These are phyloP conservation scores for Fusarium mexicanum DNA, from an alignment of 2,329 filamentous ascomycete genomes.

Conservation along the genomic window DNA sequence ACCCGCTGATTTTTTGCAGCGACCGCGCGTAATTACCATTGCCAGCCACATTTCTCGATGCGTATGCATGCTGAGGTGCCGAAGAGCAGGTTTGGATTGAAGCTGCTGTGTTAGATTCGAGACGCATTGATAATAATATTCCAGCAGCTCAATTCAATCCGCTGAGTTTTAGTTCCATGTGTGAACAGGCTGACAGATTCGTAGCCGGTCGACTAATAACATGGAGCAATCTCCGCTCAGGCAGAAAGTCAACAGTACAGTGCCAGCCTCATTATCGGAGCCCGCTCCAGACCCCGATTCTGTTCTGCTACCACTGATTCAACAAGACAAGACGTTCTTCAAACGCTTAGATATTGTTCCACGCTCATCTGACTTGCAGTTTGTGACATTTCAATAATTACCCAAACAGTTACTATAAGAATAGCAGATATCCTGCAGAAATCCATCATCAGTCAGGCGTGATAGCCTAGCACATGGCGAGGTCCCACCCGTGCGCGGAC, in stretches of 20 bases:
- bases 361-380: not conserved
- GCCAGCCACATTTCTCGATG: constrained; percentile 23
- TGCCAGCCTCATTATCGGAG: constrained; percentile 8
- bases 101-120: not conserved
- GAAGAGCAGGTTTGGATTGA: not conserved
- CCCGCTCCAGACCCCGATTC: not conserved
- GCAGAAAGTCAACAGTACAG: not conserved
- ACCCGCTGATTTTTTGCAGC: constrained; percentile 25
- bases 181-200: not conserved
- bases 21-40: constrained; percentile 9
- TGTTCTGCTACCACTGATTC: not conserved
- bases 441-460: constrained; percentile 2
- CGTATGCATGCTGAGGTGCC: not conserved
- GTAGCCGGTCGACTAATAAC: not conserved
- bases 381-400: not conserved
- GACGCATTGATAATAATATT: not conserved
- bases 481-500: constrained; percentile 30
- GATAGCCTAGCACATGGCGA: constrained; percentile 25
- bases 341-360: not conserved
- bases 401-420: not conserved
- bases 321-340: not conserved
- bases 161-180: constrained; percentile 10
- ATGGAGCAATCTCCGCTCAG: not conserved
- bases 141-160: not conserved
- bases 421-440: not conserved